phyloP scores from a whole-genome alignment of 1,284 basidiomycete genomes.

The Leucocoprinus gongylophorus region DNA sequence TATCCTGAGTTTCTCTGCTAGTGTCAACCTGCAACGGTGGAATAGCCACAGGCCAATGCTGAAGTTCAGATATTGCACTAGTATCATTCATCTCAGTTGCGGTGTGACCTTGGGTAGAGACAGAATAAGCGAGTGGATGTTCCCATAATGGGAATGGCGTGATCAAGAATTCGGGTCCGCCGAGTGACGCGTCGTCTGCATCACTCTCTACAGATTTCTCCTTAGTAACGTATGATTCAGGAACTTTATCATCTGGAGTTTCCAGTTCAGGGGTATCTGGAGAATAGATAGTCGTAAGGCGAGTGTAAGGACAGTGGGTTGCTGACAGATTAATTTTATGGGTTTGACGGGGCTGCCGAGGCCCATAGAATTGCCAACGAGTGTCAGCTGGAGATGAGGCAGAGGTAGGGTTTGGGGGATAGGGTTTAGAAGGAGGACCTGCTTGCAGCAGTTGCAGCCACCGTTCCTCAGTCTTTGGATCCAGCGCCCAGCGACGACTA shows the following conservation, averaged over 20 bases:
- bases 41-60: not conserved
- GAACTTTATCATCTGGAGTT: constrained; percentile 5
- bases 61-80: not conserved
- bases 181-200: not conserved
- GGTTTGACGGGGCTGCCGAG: constrained; percentile 4
- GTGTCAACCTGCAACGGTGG: not conserved
- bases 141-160: constrained; percentile 11
- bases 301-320: constrained; percentile 1
- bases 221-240: constrained; percentile 1
- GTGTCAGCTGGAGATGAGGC: constrained; percentile 1
- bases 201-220: not conserved
- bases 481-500: constrained; percentile 3
- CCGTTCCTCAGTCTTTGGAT: constrained; percentile 4
- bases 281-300: constrained; percentile 1
- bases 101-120: not conserved
- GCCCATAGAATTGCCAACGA: constrained; percentile 8
- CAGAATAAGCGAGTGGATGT: not conserved
- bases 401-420: not conserved
- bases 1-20: not conserved
- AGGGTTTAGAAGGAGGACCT: not conserved
- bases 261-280: constrained; percentile 10
- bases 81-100: not conserved
- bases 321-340: not conserved
- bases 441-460: constrained; percentile 1
- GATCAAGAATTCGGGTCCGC: not conserved